Evolutionary conservation across 169 alveolate species (phyloP).

Genomic region (Theileria equi): DNA sequence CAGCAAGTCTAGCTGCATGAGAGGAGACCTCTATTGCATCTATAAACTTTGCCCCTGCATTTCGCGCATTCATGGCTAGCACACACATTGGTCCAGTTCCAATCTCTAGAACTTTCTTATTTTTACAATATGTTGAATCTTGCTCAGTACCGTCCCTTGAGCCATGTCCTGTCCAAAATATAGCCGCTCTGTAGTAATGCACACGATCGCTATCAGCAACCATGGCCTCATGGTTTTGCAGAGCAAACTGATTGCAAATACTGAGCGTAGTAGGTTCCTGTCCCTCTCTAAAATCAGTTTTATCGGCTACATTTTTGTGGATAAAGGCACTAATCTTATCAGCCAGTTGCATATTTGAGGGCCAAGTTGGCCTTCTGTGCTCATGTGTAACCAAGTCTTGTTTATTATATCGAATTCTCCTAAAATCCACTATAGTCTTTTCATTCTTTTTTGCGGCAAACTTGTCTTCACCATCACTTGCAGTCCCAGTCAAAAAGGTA

Average conservation of each 20-base stretch:
- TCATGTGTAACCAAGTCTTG: conserved; percentile 8
- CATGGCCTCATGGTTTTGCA: conserved; percentile 77
- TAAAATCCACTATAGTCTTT: too few species aligned
- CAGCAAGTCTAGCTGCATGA: conserved; percentile 76
- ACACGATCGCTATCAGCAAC: conserved; percentile 75
- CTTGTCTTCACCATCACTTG: too few species aligned
- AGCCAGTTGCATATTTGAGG: conserved; percentile 47
- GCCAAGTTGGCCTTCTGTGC: conserved; percentile 71
- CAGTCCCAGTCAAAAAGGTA: too few species aligned
- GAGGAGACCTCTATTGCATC: conserved; percentile 81
- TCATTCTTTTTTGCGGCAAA: too few species aligned
- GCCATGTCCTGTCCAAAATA: conserved; percentile 77
- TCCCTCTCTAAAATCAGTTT: conserved; percentile 70
- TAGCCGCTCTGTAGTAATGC: conserved; percentile 78
- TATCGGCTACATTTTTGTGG: conserved; percentile 58
- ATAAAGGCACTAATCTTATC: conserved; percentile 68
- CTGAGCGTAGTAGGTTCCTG: conserved; percentile 72
- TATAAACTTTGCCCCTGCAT: conserved; percentile 79
- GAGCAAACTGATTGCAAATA: conserved; percentile 73
- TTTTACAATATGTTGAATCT: conserved; percentile 66
- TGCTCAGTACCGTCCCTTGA: too few species aligned
- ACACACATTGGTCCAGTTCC: conserved; percentile 85
- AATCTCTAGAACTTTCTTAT: conserved; percentile 73
- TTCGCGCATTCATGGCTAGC: conserved; percentile 78
- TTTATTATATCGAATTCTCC: neutral